These are phyloP conservation scores for Murraya koenigii DNA, from an alignment of 345 rosid genomes.

Conservation along the genomic window DNA sequence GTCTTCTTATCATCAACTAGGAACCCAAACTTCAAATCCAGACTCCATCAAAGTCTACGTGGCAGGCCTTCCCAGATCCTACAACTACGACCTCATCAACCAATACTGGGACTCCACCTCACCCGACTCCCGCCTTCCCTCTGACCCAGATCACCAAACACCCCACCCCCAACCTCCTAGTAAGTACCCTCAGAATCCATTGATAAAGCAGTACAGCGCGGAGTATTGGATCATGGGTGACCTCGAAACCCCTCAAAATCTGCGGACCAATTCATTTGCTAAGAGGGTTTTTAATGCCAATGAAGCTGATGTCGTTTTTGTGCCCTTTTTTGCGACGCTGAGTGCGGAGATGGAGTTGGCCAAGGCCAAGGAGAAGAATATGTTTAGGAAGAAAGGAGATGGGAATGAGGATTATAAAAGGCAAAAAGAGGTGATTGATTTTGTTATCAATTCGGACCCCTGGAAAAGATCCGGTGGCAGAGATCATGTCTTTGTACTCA, in stretches of 20 bases:
- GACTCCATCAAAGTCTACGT: constrained; percentile 65
- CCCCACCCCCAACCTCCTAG: constrained; percentile 32
- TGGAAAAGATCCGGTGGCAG: constrained; percentile 82
- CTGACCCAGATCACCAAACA: constrained; percentile 68
- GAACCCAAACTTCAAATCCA: background rate
- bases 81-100: constrained; percentile 74
- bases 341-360: constrained; percentile 93
- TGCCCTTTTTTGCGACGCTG: constrained; percentile 82
- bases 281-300: constrained; percentile 48
- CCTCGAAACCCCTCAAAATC: constrained; percentile 58
- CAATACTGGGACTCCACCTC: constrained; percentile 60
- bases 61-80: constrained; percentile 79
- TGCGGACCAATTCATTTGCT: constrained; percentile 53
- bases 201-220: constrained; percentile 94
- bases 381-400: constrained; percentile 58
- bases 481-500: constrained; percentile 92
- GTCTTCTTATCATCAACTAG: background rate
- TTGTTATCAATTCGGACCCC: constrained; percentile 57
- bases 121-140: constrained; percentile 66
- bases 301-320: constrained; percentile 81
- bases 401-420: constrained; percentile 76
- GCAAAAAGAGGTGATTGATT: constrained; percentile 66
- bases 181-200: constrained; percentile 72
- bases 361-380: constrained; percentile 59
- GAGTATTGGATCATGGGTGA: constrained; percentile 96